Evolutionary conservation across 2,329 filamentous ascomycete genomes (phyloP), one percentile per base, ranked within the genome.

Genomic region (Cladophialophora chaetospira): DNA sequence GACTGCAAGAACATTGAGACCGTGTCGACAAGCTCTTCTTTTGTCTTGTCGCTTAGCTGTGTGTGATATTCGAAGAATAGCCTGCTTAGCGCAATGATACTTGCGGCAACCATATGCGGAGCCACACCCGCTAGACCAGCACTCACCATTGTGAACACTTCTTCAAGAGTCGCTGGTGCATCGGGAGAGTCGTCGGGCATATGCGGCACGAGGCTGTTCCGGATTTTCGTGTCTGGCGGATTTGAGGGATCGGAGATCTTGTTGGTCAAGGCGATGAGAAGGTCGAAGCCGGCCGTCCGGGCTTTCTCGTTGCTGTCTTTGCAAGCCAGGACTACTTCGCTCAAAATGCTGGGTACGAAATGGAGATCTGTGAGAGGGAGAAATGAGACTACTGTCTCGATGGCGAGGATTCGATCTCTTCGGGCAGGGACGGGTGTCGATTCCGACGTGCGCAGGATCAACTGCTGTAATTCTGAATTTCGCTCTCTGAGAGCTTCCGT

Each of bases 291-390:
- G 2, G 88, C 86, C 51, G 89, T 91, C 62, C 94, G 83, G 0
- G 94, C 92, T 69, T 91, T 91, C 73, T 99, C 94, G 69, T 99
- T 99, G 69, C 94, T 91, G 76, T 99, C 94, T 73, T 99, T 99
- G 75, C 91, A 95, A 61, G 90, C 89, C 61, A 99, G 91, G 50
- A 99, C 92, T 29, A 97, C 91, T 75, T 99, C 94, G 3, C 91
- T 91, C 4, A 99, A 81, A 44, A 97, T 85, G 1, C 89, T 85
- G 1, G 94, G 92, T 60, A 99, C 93, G 74, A 99, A 97, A 72
- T 97, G 90, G 26, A 99, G 84, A 38, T 91, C 89, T 11, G 82
- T 80, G 43, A 84, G 79, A 11, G 92, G 89, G 4, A 97, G 80
- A 67, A 88, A 88, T 8, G 89, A 87, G 17, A 97, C 80, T 48